phyloP scores from a whole-genome alignment of 768 basidiomycete genomes.

The Lentinula guzmanii region DNA sequence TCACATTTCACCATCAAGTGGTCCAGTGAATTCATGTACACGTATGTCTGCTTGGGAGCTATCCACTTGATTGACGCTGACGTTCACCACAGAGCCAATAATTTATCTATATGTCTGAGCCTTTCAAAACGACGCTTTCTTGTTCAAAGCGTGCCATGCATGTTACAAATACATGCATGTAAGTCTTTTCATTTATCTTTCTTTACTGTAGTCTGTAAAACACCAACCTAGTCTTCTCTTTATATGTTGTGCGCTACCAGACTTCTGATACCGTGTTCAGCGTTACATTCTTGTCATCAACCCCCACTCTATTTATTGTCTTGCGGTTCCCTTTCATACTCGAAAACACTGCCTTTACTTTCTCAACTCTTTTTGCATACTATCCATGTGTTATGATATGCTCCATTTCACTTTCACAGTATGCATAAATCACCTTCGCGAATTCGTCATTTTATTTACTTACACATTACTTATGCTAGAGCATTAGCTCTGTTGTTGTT shows the following conservation, averaged over 20 bases:
- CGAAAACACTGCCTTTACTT: neutral
- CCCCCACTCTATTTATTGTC: slow-evolving; percentile 1
- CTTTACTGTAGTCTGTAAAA: slow-evolving; percentile 2
- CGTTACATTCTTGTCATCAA: neutral
- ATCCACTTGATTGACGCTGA: neutral
- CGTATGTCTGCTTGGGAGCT: neutral
- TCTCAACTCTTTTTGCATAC: neutral
- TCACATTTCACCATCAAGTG: slow-evolving; percentile 68
- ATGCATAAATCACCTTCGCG: neutral
- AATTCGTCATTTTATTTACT: neutral
- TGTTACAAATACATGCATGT: neutral
- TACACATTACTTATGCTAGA: neutral
- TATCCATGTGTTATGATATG: neutral
- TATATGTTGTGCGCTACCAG: neutral
- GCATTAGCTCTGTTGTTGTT: neutral
- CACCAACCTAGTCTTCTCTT: neutral
- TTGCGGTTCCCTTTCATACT: neutral
- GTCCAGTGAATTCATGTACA: slow-evolving; percentile 35
- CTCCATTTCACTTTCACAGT: neutral
- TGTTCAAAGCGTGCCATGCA: neutral
- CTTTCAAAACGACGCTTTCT: neutral
- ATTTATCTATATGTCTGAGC: neutral
- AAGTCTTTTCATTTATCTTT: neutral
- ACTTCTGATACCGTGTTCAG: neutral
- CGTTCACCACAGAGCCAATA: neutral